Evolutionary conservation across 345 rosid species (phyloP), one percentile per base, ranked within the genome.

Genomic region (Pistacia integerrima): DNA sequence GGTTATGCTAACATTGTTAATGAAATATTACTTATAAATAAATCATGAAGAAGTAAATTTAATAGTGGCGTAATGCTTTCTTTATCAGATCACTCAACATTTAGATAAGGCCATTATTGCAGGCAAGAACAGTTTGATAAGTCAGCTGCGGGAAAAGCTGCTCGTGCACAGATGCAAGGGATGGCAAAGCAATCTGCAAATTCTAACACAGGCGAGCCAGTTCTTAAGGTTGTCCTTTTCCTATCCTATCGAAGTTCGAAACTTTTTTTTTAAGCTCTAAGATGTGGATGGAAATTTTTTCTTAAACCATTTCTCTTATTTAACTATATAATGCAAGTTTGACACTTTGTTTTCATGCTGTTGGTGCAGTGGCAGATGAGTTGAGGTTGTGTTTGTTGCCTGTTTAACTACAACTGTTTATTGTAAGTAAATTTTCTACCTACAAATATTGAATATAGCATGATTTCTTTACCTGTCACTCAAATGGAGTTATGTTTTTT

Each of bases 131-230:
- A 92, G 60, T 93, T 92, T 67, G 91, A 95, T 36, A 92, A 93
- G 73, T 95, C 99, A 36, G 96, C 99, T 33, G 92, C 88, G 1
- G 99, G 99, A 75, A 93, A 89, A 81, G 99, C 98, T 70, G 98
- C 99, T 2, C 88, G 88, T 28, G 96, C 97, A 46, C 97, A 93
- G 69, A 35, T 87, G 22, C 85, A 92, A 70, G 90, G 78, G 22
- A 86, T 88, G 92, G 93, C 97, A 14, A 93, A 95, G 79, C 96
- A 93, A 77, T 81, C 97, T 46, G 85, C 89, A 44, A 87, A 85
- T 76, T 22, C 93, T 49, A 90, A 87, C 81, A 84, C 83, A 81
- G 96, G 96, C 78, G 92, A 90, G 83, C 94, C 99, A n/a, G 97
- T 84, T 77, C 85, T 94, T 52, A 94, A 92, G 98, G 97, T 94